Conservation (phyloP, 192 early-diverging fungal species). For the Mortierella claussenii region DNA sequence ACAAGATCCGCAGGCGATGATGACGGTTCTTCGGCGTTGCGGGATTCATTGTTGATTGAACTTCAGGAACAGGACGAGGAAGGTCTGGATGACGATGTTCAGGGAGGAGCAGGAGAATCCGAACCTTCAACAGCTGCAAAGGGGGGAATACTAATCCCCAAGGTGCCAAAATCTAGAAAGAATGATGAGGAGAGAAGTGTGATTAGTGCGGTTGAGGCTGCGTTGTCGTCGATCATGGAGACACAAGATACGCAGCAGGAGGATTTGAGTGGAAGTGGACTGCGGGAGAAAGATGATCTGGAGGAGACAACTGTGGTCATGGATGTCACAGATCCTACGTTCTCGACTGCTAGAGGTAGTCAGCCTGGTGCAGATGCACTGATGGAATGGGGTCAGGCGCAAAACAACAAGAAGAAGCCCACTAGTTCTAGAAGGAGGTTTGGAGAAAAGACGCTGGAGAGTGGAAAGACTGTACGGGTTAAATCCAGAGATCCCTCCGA, state of each 20-base stretch:
- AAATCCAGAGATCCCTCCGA: constrained; percentile 14
- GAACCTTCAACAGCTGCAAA: no score
- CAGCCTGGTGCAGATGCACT: constrained; percentile 12
- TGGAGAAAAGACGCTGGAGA: constrained; percentile 16
- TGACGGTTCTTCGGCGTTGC: not conserved
- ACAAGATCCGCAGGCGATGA: not conserved
- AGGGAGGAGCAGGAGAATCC: no score
- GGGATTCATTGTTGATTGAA: constrained; percentile 32
- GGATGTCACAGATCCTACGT: constrained; percentile 29
- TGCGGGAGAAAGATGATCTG: constrained; percentile 9
- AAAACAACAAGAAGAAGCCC: constrained; percentile 3
- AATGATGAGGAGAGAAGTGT: constrained; percentile 14
- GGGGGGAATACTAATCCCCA: no score
- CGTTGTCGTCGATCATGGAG: constrained; percentile 65
- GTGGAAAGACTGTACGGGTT: constrained; percentile 12
- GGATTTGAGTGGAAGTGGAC: not conserved
- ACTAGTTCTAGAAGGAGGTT: constrained; percentile 17
- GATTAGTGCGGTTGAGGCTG: constrained; percentile 62
- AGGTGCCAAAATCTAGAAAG: constrained; percentile 14
- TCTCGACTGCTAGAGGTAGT: constrained; percentile 29
- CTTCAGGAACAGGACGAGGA: constrained; percentile 21
- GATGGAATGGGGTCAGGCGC: constrained; percentile 35
- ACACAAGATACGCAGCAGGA: constrained; percentile 25
- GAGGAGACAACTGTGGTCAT: no score
- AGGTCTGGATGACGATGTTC: not conserved